Evolutionary conservation across 345 rosid genomes (phyloP).

Genomic region (Camelina neglecta): DNA sequence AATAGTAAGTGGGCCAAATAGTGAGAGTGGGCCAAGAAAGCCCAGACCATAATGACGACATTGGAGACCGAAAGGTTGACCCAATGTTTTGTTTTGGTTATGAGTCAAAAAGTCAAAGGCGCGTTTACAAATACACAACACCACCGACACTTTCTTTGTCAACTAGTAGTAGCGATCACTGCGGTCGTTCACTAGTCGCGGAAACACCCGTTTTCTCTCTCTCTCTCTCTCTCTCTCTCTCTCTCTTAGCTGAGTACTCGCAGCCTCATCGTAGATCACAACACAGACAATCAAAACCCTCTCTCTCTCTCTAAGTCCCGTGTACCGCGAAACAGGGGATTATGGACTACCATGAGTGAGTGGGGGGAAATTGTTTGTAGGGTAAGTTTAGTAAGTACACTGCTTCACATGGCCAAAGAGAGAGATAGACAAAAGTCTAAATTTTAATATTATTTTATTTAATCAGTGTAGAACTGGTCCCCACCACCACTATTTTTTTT

Average conservation of each 20-base stretch:
- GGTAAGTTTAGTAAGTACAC: constrained; percentile 37
- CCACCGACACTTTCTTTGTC: constrained; percentile 42
- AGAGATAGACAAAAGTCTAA: constrained; percentile 28
- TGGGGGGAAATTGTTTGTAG: constrained; percentile 6
- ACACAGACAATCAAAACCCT: constrained; percentile 1
- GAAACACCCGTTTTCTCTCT: too few species aligned
- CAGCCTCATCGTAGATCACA: constrained; percentile 19
- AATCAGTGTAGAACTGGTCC: constrained; percentile 42
- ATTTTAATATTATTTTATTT: background rate
- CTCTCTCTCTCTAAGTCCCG: background rate
- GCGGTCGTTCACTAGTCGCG: background rate
- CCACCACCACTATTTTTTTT: constrained; percentile 32
- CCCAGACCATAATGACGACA: constrained; percentile 40
- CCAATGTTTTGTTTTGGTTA: background rate
- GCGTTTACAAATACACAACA: constrained; percentile 24
- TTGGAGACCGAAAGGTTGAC: constrained; percentile 37
- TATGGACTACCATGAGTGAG: constrained; percentile 10
- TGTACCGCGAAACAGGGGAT: constrained; percentile 34
- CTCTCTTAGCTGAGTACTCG: background rate
- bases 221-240: background rate
- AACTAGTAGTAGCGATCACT: constrained; percentile 8
- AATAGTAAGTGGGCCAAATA: constrained; percentile 25
- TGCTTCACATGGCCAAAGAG: constrained; percentile 39
- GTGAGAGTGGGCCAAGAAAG: constrained; percentile 31
- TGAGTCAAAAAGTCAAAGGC: constrained; percentile 45